Evolutionary conservation across 495 filamentous ascomycete species (phyloP).

Genomic region (Penicillium soppii): DNA sequence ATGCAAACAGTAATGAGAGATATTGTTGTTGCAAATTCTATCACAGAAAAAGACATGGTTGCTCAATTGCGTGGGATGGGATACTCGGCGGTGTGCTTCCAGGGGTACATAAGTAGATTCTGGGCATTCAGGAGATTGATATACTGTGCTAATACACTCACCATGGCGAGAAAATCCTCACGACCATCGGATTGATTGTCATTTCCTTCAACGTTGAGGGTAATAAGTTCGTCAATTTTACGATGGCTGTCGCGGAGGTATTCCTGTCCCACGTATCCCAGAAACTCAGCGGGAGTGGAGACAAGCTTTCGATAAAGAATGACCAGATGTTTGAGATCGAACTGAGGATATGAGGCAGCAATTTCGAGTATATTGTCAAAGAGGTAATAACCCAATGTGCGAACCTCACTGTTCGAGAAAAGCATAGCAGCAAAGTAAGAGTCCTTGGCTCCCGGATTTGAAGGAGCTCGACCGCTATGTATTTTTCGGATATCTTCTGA

Average conservation of each 20-base stretch:
- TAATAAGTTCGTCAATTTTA: constrained; percentile 7
- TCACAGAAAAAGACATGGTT: too few relatives aligned
- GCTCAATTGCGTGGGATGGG: neutral
- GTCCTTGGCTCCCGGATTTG: constrained; percentile 2
- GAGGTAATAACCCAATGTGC: constrained; percentile 11
- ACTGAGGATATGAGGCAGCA: constrained; percentile 2
- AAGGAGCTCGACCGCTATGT: constrained; percentile 3
- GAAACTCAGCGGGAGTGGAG: constrained; percentile 5
- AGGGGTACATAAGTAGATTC: constrained; percentile 14
- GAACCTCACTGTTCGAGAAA: constrained; percentile 11
- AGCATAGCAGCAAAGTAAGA: constrained; percentile 17
- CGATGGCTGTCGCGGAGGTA: constrained; percentile 7
- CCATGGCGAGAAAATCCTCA: constrained; percentile 12
- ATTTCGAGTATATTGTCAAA: constrained; percentile 11
- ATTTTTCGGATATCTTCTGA: constrained; percentile 1
- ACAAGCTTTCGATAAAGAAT: constrained; percentile 4
- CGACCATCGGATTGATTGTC: constrained; percentile 1
- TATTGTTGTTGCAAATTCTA: too few relatives aligned
- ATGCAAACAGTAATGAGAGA: too few relatives aligned
- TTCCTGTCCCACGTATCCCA: constrained; percentile 3
- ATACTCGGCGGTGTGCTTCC: constrained; percentile 13
- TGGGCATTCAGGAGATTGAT: constrained; percentile 17
- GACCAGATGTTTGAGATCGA: constrained; percentile 10
- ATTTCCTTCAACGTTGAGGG: neutral
- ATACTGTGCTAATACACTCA: constrained; percentile 14